Evolutionary conservation across 2,329 filamentous ascomycete species (phyloP).

Genomic region (Didymella pomorum): DNA sequence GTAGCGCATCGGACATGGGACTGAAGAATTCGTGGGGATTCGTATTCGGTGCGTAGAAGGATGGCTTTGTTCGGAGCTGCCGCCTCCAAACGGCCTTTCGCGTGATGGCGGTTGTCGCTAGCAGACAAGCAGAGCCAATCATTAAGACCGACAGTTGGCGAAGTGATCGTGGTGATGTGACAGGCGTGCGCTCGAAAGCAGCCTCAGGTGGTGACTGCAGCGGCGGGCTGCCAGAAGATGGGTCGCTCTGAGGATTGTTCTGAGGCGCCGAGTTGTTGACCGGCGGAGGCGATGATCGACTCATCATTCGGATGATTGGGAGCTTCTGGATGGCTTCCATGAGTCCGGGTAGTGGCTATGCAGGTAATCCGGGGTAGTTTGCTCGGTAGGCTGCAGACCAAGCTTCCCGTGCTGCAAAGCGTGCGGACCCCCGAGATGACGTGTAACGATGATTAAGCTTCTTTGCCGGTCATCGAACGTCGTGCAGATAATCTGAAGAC

Average conservation of each 20-base stretch:
- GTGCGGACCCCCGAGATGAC: conserved; percentile 29
- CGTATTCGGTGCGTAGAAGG: conserved; percentile 73
- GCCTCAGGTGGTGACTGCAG: conserved; percentile 28
- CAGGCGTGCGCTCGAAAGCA: conserved; percentile 40
- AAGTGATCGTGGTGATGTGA: conserved; percentile 60
- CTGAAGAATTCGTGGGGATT: conserved; percentile 61
- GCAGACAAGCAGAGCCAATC: conserved; percentile 78
- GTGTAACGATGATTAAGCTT: background rate
- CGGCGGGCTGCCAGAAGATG: conserved; percentile 5
- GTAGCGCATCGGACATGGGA: conserved; percentile 75
- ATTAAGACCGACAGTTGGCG: conserved; percentile 75
- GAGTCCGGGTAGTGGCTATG: conserved; percentile 12
- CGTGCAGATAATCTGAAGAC: conserved; percentile 1
- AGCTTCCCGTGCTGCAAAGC: conserved; percentile 30
- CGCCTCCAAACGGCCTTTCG: conserved; percentile 71
- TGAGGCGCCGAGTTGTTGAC: conserved; percentile 20
- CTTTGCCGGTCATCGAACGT: conserved; percentile 1
- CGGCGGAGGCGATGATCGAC: conserved; percentile 31
- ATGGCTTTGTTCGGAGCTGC: conserved; percentile 68
- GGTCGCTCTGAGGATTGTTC: conserved; percentile 15
- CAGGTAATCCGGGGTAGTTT: conserved; percentile 23
- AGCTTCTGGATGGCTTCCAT: conserved; percentile 37
- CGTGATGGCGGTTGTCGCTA: conserved; percentile 72
- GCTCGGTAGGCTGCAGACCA: conserved; percentile 28
- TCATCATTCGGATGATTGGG: conserved; percentile 35